Base-by-base conservation (phyloP, 176 grass and related monocot species). In the Triticum monococcum region DNA sequence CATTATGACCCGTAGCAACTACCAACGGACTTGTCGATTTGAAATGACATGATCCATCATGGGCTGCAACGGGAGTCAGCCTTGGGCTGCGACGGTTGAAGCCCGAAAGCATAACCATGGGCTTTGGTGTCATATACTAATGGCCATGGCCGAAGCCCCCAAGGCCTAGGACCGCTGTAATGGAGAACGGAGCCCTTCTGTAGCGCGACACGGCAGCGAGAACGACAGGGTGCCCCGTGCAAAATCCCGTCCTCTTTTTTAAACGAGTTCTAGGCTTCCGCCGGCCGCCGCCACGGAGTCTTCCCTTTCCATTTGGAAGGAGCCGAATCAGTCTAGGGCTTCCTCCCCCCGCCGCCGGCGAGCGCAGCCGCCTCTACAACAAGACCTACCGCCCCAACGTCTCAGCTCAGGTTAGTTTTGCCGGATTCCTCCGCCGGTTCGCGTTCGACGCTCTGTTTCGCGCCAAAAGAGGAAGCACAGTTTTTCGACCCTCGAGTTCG, bases 391-490 rank as follows among this genome's bases (percentile, higher is more conserved):
- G 75, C 75, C 60, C 60, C 18, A 80, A 41, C 23, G n/a, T 17
- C 31, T 26, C 50, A 59, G 31, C 52, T 20, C 35, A 62, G 81
- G 81, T 73, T 61, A 43, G 56, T 84, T 70, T 73, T 18, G 3
- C 56, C 36, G 22, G 56, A 84, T 75, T 84, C 37, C 25, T n/a
- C 37, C 22, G 38, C 36, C 13, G 5, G 37, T 45, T 62, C 35
- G 33, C 14, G 24, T 31, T 43, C 54, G 30, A 62, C 7, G 57
- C 40, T 32, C 69, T 64, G 60, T 75, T 83, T 75, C 33, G 82
- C 69, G 82, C 82, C 82, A 84, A 84, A 84, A 37, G 40, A 64
- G 70, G 70, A 46, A 84, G 37, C 11, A n/a, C n/a, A n/a, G n/a
- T n/a, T n/a, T n/a, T n/a, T n/a, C n/a, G n/a, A n/a, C n/a, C n/a